These are phyloP conservation scores for Termitomyces bulborhizus DNA, from an alignment of 768 basidiomycete genomes.

Conservation along the genomic window DNA sequence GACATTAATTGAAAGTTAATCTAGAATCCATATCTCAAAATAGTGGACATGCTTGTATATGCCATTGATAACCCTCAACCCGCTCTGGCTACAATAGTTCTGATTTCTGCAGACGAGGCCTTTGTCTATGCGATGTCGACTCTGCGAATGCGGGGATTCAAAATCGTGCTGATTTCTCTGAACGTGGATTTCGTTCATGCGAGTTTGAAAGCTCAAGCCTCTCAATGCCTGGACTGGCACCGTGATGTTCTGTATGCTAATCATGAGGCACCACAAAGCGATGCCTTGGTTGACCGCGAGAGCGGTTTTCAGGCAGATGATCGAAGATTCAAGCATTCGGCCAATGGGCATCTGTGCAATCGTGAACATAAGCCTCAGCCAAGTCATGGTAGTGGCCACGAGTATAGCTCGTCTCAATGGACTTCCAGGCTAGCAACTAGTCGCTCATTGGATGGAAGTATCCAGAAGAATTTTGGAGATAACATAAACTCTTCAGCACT, in stretches of 20 bases:
- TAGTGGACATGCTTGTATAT: slow-evolving; percentile 62
- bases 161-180: slow-evolving; percentile 42
- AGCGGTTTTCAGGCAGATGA: neutral
- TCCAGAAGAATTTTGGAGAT: neutral
- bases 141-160: slow-evolving; percentile 45
- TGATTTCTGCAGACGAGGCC: slow-evolving; percentile 63
- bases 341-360: too few species aligned
- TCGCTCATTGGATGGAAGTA: neutral
- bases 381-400: too few species aligned
- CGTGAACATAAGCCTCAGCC: too few species aligned
- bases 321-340: too few species aligned
- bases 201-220: slow-evolving; percentile 50
- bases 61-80: slow-evolving; percentile 48
- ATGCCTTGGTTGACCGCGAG: neutral
- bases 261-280: neutral
- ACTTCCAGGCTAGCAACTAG: neutral
- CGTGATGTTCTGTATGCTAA: slow-evolving; percentile 22
- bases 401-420: neutral
- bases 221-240: slow-evolving; percentile 44
- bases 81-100: slow-evolving; percentile 42
- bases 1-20: neutral
- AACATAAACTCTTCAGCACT: neutral
- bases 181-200: slow-evolving; percentile 23
- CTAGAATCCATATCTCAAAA: neutral
- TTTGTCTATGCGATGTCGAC: slow-evolving; percentile 55